Evolutionary conservation across 768 basidiomycete species (phyloP).

Genomic region (Phaeotremella skinneri): DNA sequence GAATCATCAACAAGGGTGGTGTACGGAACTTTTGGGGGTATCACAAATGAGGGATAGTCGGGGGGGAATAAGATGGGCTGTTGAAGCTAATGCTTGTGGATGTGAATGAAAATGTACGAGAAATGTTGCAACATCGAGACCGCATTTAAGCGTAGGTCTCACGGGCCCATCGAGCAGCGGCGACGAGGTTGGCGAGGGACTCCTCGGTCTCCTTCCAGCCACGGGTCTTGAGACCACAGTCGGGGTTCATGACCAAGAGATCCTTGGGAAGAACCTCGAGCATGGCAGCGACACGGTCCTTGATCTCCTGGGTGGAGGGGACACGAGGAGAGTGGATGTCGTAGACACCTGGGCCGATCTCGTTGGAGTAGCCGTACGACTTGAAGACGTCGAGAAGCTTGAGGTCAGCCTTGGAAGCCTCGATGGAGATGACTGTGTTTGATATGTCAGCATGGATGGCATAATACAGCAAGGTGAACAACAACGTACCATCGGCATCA

Average conservation of each 20-base stretch:
- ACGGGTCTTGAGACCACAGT: conserved; percentile 98
- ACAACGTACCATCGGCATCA: conserved; percentile 67
- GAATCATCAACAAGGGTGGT: not conserved
- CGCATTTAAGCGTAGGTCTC: conserved; percentile 66
- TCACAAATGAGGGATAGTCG: conserved; percentile 28
- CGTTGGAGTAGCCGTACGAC: conserved; percentile 90
- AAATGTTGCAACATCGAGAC: no score
- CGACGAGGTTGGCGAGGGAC: conserved; percentile 80
- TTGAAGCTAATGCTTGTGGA: conserved; percentile 36
- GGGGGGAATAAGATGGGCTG: conserved; percentile 22
- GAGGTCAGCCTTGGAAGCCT: conserved; percentile 98
- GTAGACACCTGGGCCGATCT: conserved; percentile 95
- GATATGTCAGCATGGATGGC: no score
- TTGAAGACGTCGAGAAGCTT: conserved; percentile 95
- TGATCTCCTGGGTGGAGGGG: conserved; percentile 87
- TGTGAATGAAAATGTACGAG: conserved; percentile 1
- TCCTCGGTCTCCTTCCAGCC: conserved; percentile 97
- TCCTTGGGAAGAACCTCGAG: conserved; percentile 74
- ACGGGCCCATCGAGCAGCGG: conserved; percentile 91
- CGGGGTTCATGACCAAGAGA: conserved; percentile 90
- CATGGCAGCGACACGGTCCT: conserved; percentile 82
- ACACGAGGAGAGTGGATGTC: conserved; percentile 99
- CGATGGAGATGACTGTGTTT: conserved; percentile 80
- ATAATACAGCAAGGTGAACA: not conserved
- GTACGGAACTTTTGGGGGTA: conserved; percentile 8